Evolutionary conservation across 2,329 filamentous ascomycete species (phyloP).

Genomic region (Cylindrodendrum hubeiense): DNA sequence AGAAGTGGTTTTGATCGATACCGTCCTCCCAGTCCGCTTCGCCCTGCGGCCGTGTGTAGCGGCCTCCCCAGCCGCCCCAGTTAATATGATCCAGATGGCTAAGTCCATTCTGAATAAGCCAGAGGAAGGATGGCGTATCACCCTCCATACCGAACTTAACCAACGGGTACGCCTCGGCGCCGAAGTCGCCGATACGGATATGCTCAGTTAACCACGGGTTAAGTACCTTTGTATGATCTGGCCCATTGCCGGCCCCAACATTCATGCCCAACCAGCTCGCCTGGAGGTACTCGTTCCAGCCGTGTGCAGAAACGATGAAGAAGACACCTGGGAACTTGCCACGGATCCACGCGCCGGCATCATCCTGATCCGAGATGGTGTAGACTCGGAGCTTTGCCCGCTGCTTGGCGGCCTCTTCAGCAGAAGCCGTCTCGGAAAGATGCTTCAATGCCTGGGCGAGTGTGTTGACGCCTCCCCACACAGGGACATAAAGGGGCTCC

Average conservation of each 20-base stretch:
- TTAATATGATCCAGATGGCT: constrained; percentile 57
- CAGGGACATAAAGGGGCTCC: constrained; percentile 62
- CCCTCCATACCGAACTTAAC: constrained; percentile 63
- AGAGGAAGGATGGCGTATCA: constrained; percentile 62
- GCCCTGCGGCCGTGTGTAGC: constrained; percentile 50
- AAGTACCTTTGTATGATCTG: constrained; percentile 51
- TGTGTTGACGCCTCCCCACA: constrained; percentile 66
- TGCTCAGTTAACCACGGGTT: constrained; percentile 63
- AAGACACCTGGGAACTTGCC: constrained; percentile 64
- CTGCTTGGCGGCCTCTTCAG: constrained; percentile 50
- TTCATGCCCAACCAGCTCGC: constrained; percentile 68
- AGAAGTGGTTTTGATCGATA: constrained; percentile 31
- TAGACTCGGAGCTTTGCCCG: constrained; percentile 61
- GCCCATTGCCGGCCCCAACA: constrained; percentile 6
- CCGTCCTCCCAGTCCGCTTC: constrained; percentile 41
- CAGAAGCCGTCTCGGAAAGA: constrained; percentile 40
- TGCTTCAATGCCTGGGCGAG: constrained; percentile 62
- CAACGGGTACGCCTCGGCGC: constrained; percentile 54
- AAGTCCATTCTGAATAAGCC: constrained; percentile 48
- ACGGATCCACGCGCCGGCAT: constrained; percentile 68
- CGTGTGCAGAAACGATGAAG: constrained; percentile 67
- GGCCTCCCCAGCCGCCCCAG: constrained; percentile 62
- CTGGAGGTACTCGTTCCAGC: constrained; percentile 65
- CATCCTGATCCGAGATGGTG: constrained; percentile 70
- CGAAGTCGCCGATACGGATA: constrained; percentile 61